A percentile compares a stretch with the other conserved stretches of the same genome.
Evolutionary conservation across 169 alveolate genomes (phyloP).

Genomic region (Plasmodium reichenowi): DNA sequence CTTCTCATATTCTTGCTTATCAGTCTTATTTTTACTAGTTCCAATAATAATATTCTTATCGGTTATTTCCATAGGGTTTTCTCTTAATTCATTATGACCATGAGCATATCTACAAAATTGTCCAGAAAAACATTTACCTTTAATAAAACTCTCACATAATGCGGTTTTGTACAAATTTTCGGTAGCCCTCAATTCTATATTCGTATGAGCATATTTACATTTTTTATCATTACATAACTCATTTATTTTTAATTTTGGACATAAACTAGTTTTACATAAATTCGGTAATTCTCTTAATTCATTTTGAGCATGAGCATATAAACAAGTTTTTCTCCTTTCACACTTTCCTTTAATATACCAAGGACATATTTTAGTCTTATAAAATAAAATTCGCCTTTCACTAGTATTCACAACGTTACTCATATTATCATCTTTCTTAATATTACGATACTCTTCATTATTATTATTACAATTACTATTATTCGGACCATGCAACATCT

Average conservation of each 20-base stretch:
- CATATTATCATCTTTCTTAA: slow-evolving; percentile 27
- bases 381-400: slow-evolving; percentile 71
- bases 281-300: slow-evolving; percentile 81
- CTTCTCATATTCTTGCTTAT: slow-evolving; percentile 38
- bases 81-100: slow-evolving; percentile 79
- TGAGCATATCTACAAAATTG: slow-evolving; percentile 82
- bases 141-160: slow-evolving; percentile 81
- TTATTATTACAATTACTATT: too few species aligned
- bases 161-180: slow-evolving; percentile 82
- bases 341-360: slow-evolving; percentile 81
- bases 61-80: slow-evolving; percentile 81
- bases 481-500: not conserved
- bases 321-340: slow-evolving; percentile 78
- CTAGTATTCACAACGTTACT: slow-evolving; percentile 64
- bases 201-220: slow-evolving; percentile 83
- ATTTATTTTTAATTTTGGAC: slow-evolving; percentile 77
- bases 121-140: slow-evolving; percentile 83
- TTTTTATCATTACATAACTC: slow-evolving; percentile 75
- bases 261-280: slow-evolving; percentile 79
- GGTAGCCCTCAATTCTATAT: slow-evolving; percentile 80
- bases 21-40: slow-evolving; percentile 46
- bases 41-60: slow-evolving; percentile 72
- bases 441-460: slow-evolving; percentile 26
- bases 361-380: slow-evolving; percentile 82
- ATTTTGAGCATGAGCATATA: slow-evolving; percentile 80